Conservation (phyloP, 345 rosid species). For the Populus pruinosa region DNA sequence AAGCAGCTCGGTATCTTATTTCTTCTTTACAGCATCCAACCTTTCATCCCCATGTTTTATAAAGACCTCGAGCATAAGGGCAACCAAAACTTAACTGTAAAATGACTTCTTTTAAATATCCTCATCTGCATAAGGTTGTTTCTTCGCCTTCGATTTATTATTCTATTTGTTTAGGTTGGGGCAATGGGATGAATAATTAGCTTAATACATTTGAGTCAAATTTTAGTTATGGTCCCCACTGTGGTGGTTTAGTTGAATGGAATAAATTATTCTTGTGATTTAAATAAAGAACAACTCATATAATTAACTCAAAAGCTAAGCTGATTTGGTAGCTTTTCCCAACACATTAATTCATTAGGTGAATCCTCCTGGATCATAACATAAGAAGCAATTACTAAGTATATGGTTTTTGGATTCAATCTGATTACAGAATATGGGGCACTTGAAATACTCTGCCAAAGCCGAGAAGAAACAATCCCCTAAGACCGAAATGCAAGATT, state of each 20-base stretch:
- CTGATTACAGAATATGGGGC: constrained; percentile 57
- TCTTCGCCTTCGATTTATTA: not conserved
- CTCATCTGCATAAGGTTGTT: constrained; percentile 1
- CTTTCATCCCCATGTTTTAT: constrained; percentile 17
- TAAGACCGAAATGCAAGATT: constrained; percentile 45
- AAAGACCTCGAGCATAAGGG: constrained; percentile 16
- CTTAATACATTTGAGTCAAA: constrained; percentile 10
- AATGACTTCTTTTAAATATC: not conserved
- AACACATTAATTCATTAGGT: not conserved
- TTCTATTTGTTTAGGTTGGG: constrained; percentile 6
- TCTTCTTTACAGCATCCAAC: constrained; percentile 29
- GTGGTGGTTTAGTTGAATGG: constrained; percentile 14
- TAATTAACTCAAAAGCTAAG: not conserved
- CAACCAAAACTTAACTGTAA: constrained; percentile 4
- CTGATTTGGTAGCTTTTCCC: not conserved
- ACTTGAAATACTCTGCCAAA: constrained; percentile 36
- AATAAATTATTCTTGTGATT: not conserved
- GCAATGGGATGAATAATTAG: not conserved
- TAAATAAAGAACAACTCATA: not conserved
- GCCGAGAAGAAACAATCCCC: constrained; percentile 43
- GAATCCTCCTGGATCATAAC: not conserved
- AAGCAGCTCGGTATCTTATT: constrained; percentile 33
- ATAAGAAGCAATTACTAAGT: constrained; percentile 1
- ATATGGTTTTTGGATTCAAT: constrained; percentile 23
- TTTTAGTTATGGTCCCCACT: constrained; percentile 1